A percentile compares a stretch with the other conserved stretches of the same genome.
Conservation (phyloP, 2,329 filamentous ascomycete genomes). For the Calonectria pseudoreteaudii region DNA sequence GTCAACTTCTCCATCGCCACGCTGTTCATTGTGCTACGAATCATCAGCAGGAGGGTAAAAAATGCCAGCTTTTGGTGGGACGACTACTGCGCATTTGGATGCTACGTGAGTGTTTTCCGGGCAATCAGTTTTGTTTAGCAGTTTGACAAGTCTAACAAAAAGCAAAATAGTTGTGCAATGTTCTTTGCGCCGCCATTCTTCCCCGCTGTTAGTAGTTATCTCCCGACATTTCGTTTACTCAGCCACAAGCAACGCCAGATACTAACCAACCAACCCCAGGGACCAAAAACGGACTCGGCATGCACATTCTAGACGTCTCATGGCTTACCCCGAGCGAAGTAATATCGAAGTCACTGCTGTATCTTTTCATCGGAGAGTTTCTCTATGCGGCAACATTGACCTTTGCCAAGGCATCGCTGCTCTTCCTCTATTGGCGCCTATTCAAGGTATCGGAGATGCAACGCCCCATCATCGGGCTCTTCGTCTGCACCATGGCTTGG, state of each 20-base stretch:
- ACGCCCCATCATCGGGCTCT: constrained; percentile 38
- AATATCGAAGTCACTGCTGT: constrained; percentile 5
- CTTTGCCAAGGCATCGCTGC: constrained; percentile 45
- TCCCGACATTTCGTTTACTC: neutral
- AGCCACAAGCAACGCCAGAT: no score
- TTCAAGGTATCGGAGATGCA: constrained; percentile 44
- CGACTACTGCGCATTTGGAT: constrained; percentile 34
- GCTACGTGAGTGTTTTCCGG: constrained; percentile 30
- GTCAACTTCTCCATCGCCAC: constrained; percentile 37
- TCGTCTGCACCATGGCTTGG: constrained; percentile 43
- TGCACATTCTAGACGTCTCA: constrained; percentile 28
- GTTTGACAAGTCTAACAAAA: constrained; percentile 1
- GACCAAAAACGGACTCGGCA: constrained; percentile 32
- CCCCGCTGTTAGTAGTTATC: constrained; percentile 28
- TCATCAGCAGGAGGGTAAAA: constrained; percentile 32
- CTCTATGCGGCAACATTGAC: constrained; percentile 45
- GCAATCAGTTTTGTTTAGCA: no score
- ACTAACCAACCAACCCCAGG: constrained; percentile 24
- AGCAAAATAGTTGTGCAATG: constrained; percentile 18
- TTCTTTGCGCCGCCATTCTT: constrained; percentile 30
- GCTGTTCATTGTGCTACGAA: constrained; percentile 28
- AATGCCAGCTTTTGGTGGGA: constrained; percentile 37
- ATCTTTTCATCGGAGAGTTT: constrained; percentile 41
- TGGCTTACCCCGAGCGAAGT: constrained; percentile 14
- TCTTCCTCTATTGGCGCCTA: constrained; percentile 48